Percentiles rank a stretch among this genome's conserved stretches.
Evolutionary conservation across 2,329 filamentous ascomycete species (phyloP).

Genomic region (Podosphaera xanthii): DNA sequence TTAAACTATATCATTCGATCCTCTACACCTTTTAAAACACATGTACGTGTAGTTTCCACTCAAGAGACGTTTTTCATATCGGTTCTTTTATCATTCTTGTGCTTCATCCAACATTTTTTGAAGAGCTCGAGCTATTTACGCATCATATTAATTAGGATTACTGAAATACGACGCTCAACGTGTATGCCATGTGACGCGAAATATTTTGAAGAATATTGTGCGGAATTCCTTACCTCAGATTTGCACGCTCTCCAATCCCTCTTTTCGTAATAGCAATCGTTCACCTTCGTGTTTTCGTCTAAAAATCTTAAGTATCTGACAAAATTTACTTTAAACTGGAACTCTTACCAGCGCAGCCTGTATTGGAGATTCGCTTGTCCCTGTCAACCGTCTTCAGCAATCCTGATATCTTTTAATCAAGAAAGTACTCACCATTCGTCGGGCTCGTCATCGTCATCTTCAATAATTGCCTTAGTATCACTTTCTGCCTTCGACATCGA

Average conservation of each 20-base stretch:
- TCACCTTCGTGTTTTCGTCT: constrained; percentile 82
- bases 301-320: constrained; percentile 3
- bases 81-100: constrained; percentile 71
- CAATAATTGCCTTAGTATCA: constrained; percentile 17
- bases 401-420: not conserved
- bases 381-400: constrained; percentile 23
- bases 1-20: too few species aligned
- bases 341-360: constrained; percentile 60
- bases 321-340: not conserved
- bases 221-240: constrained; percentile 44
- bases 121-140: constrained; percentile 62
- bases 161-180: not conserved
- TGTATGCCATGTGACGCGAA: not conserved
- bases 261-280: constrained; percentile 87
- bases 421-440: constrained; percentile 58
- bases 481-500: constrained; percentile 15
- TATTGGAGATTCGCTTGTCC: constrained; percentile 96
- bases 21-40: too few species aligned
- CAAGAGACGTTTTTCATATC: constrained; percentile 42
- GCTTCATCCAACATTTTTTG: constrained; percentile 71
- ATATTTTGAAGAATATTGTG: constrained; percentile 7
- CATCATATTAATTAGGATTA: constrained; percentile 3
- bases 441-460: constrained; percentile 55
- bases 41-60: not conserved
- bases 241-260: constrained; percentile 87